These are phyloP conservation scores for Porpolomopsis calyptriformis DNA, from an alignment of 768 basidiomycete species.

Conservation along the genomic window DNA sequence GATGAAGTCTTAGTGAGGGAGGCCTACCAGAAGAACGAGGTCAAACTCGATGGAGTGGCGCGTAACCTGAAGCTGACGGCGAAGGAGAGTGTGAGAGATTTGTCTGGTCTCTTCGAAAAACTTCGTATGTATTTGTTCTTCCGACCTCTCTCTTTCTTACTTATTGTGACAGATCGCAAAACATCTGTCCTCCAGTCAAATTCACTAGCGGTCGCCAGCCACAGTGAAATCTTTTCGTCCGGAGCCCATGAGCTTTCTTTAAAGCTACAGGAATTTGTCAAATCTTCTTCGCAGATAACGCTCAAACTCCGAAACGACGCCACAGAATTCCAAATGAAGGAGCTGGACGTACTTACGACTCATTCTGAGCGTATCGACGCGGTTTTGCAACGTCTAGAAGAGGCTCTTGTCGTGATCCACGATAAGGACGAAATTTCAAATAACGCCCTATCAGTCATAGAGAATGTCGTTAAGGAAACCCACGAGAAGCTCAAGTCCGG, in stretches of 20 bases:
- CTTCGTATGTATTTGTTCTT: slow-evolving; percentile 44
- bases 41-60: slow-evolving; percentile 61
- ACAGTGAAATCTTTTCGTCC: slow-evolving; percentile 47
- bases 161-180: slow-evolving; percentile 55
- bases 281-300: slow-evolving; percentile 43
- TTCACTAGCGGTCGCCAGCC: slow-evolving; percentile 48
- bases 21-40: slow-evolving; percentile 70
- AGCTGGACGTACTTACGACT: slow-evolving; percentile 40
- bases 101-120: slow-evolving; percentile 67
- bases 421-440: slow-evolving; percentile 44
- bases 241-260: slow-evolving; percentile 43
- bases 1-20: slow-evolving; percentile 73
- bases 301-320: slow-evolving; percentile 45
- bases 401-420: slow-evolving; percentile 43
- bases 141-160: background rate
- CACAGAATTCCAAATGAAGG: slow-evolving; percentile 43
- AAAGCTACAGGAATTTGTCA: slow-evolving; percentile 53
- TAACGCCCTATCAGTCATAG: slow-evolving; percentile 39
- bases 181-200: slow-evolving; percentile 53
- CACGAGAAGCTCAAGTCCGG: slow-evolving; percentile 42
- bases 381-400: slow-evolving; percentile 45
- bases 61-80: slow-evolving; percentile 52
- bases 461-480: slow-evolving; percentile 39
- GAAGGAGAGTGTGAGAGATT: slow-evolving; percentile 59
- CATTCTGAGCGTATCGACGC: slow-evolving; percentile 46